Evolutionary conservation across 2,329 filamentous ascomycete species (phyloP).

Genomic region (Colletotrichum sp.): DNA sequence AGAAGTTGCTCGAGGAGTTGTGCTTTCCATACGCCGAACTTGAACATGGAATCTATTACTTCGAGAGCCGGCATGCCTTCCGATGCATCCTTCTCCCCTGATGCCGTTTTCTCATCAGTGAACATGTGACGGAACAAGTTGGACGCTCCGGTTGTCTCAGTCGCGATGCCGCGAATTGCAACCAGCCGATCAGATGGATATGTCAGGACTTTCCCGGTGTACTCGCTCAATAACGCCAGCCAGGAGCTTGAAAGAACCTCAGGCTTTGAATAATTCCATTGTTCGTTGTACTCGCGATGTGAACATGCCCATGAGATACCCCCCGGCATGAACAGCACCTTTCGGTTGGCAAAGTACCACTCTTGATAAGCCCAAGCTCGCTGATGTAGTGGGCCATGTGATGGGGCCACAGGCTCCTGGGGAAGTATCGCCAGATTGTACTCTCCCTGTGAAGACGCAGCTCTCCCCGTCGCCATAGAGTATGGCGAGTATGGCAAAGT

Average conservation of each 20-base stretch:
- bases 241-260: not conserved
- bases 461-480: not conserved
- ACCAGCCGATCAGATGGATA: not conserved
- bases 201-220: not conserved
- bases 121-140: not conserved
- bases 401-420: accelerated
- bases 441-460: not conserved
- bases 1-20: not conserved
- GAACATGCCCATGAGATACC: not conserved
- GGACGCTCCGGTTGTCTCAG: not conserved
- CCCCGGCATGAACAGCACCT: not conserved
- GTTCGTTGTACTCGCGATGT: not conserved
- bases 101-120: not conserved
- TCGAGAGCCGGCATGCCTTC: not conserved
- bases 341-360: not conserved
- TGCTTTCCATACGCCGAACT: not conserved
- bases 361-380: not conserved
- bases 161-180: not conserved
- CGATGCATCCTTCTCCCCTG: accelerated
- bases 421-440: not conserved
- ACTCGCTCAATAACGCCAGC: not conserved
- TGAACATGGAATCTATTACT: not conserved
- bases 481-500: not conserved
- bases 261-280: not conserved
- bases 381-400: not conserved